Evolutionary conservation across 73 alveolate genomes (phyloP).

Genomic region (Stentor coeruleus): DNA sequence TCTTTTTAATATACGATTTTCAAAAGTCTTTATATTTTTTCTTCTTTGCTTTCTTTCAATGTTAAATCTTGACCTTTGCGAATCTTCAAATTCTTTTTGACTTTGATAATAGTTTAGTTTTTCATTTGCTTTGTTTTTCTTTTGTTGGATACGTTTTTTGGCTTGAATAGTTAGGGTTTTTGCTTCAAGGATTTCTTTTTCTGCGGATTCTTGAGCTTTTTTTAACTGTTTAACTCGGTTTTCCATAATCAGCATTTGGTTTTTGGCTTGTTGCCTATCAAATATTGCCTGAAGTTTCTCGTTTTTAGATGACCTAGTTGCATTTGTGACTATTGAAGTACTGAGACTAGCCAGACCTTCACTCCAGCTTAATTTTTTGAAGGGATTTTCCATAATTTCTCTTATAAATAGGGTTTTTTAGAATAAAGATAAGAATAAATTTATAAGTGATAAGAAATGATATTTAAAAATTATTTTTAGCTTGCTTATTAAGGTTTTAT

Average conservation of each 20-base stretch:
- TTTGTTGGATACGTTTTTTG: neutral
- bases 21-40: neutral
- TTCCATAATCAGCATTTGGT: neutral
- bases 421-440: too few species aligned
- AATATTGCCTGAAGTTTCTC: neutral
- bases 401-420: too few species aligned
- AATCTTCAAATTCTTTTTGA: neutral
- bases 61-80: neutral
- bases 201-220: conserved; percentile 3
- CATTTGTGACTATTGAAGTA: neutral
- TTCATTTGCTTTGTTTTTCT: too few species aligned
- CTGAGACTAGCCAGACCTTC: neutral
- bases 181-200: neutral
- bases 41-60: neutral
- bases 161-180: too few species aligned
- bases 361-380: neutral
- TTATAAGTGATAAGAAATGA: too few species aligned
- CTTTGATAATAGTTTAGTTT: too few species aligned
- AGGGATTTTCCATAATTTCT: neutral
- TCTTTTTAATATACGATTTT: neutral
- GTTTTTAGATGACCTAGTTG: neutral
- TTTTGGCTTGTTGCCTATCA: neutral
- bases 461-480: too few species aligned
- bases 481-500: too few species aligned
- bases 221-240: conserved; percentile 2